phyloP scores from a whole-genome alignment of 1,284 basidiomycete species.

The Tilletia indica region DNA sequence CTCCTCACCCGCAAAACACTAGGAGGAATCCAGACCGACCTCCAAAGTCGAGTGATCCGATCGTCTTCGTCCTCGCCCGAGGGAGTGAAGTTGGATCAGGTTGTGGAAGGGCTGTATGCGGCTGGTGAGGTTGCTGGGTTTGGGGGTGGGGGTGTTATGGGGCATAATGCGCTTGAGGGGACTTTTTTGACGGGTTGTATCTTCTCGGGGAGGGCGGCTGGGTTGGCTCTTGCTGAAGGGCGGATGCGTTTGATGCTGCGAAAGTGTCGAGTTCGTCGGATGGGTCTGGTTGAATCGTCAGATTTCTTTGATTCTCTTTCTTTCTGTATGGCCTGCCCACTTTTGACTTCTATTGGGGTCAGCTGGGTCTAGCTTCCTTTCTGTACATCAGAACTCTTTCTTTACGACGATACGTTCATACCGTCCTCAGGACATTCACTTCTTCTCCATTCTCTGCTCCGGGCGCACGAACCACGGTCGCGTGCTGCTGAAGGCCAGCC shows the following conservation, averaged over 20 bases:
- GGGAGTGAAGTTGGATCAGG: not conserved
- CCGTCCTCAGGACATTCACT: no score
- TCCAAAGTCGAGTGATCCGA: constrained; percentile 24
- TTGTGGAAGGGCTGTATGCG: constrained; percentile 25
- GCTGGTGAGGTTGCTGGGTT: constrained; percentile 27
- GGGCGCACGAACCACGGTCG: no score
- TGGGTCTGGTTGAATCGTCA: no score
- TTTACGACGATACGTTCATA: no score
- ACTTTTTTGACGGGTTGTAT: constrained; percentile 21
- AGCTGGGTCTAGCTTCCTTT: no score
- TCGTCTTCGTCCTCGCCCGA: no score
- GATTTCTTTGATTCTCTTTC: no score
- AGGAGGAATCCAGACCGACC: constrained; percentile 28
- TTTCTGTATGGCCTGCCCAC: no score
- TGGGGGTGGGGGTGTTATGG: constrained; percentile 24
- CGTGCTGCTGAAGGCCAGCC: no score
- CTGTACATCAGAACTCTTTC: no score
- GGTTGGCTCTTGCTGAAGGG: constrained; percentile 18
- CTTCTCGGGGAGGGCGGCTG: constrained; percentile 24
- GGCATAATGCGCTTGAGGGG: constrained; percentile 24
- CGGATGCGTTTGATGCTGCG: constrained; percentile 3
- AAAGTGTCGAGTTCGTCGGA: not conserved
- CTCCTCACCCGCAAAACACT: constrained; percentile 28
- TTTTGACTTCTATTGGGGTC: no score
- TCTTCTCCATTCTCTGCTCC: no score